A percentile compares a stretch with the other conserved stretches of the same genome.
phyloP scores from a whole-genome alignment of 2,329 filamentous ascomycete genomes.

The Davidsoniella australis region DNA sequence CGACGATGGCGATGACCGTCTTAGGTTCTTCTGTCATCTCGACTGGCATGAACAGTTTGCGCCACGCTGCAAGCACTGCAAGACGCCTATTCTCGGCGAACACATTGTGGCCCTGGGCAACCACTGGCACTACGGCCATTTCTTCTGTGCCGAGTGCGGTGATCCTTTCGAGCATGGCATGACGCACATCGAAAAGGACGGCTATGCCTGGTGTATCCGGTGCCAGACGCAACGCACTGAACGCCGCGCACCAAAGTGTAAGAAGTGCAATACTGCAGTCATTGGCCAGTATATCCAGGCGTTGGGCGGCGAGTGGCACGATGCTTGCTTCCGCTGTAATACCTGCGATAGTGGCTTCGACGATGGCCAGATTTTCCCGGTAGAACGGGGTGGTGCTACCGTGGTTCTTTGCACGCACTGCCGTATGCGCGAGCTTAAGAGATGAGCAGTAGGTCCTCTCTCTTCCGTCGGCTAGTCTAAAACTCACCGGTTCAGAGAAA shows the following conservation, averaged over 20 bases:
- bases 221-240: conserved; percentile 90
- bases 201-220: conserved; percentile 88
- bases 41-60: conserved; percentile 94
- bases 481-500: background rate
- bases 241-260: conserved; percentile 73
- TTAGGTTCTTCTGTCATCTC: conserved; percentile 93
- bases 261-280: conserved; percentile 67
- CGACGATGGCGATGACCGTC: conserved; percentile 54
- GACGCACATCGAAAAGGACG: conserved; percentile 80
- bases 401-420: conserved; percentile 45
- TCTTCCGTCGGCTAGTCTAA: background rate
- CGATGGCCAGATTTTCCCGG: conserved; percentile 48
- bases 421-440: conserved; percentile 43
- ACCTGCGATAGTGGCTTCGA: conserved; percentile 42
- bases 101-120: conserved; percentile 82
- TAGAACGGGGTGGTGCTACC: conserved; percentile 29
- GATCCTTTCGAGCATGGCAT: conserved; percentile 68
- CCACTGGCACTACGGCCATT: conserved; percentile 96
- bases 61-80: conserved; percentile 87
- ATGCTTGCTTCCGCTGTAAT: conserved; percentile 72
- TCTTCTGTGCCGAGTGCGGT: conserved; percentile 97
- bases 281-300: conserved; percentile 82
- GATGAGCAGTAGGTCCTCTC: conserved; percentile 13
- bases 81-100: conserved; percentile 88
- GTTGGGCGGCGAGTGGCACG: conserved; percentile 84